These are phyloP conservation scores for Fraxinus quadrangulata DNA, from an alignment of 257 asterid species.

Conservation along the genomic window DNA sequence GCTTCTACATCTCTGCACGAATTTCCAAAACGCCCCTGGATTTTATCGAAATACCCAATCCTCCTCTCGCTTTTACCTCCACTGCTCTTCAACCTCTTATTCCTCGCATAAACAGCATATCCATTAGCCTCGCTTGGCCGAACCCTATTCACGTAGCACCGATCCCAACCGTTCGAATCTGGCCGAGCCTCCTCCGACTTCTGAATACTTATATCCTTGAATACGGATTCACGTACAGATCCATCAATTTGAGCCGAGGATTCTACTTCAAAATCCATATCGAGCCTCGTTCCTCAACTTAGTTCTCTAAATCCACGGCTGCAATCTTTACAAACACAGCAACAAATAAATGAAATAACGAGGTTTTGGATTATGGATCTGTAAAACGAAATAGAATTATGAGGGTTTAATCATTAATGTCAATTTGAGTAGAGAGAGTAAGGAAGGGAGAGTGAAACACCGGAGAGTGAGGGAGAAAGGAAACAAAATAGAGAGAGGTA, in stretches of 20 bases:
- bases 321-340: constrained; percentile 36
- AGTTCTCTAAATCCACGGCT: constrained; percentile 30
- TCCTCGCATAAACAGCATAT: constrained; percentile 68
- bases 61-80: constrained; percentile 27
- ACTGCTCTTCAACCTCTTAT: constrained; percentile 51
- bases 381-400: constrained; percentile 17
- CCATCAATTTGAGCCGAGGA: constrained; percentile 19
- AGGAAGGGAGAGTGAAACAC: constrained; percentile 30
- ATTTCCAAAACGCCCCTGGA: constrained; percentile 26
- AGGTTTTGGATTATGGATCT: constrained; percentile 36
- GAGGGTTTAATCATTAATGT: constrained; percentile 22
- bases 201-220: constrained; percentile 25
- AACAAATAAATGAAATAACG: constrained; percentile 27
- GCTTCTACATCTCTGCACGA: constrained; percentile 29
- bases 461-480: constrained; percentile 27
- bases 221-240: constrained; percentile 27
- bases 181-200: constrained; percentile 17
- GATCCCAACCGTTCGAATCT: constrained; percentile 46
- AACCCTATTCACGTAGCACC: constrained; percentile 37
- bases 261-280: constrained; percentile 35
- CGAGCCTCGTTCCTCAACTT: constrained; percentile 10
- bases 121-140: constrained; percentile 60
- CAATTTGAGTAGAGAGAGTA: constrained; percentile 7
- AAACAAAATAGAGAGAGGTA: constrained; percentile 20
- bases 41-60: constrained; percentile 34